Conservation (phyloP, 192 early-diverging fungal species). For the Coemansia sp. region DNA sequence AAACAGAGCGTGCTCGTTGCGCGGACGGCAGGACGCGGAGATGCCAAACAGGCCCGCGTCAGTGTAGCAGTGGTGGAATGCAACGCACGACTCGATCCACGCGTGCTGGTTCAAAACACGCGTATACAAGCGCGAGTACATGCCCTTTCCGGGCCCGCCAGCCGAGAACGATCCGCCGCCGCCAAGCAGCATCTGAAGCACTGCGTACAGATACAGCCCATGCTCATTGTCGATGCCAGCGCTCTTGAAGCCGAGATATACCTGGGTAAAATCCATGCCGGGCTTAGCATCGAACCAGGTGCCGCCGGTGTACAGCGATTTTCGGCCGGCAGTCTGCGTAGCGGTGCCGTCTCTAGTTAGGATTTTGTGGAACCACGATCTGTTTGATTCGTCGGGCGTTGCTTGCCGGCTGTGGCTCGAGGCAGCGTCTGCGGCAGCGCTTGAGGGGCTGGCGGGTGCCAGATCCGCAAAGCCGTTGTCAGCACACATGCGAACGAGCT, state of each 20-base stretch:
- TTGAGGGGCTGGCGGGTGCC: conserved; percentile 25
- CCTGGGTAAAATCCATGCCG: conserved; percentile 72
- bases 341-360: conserved; percentile 11
- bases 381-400: neutral
- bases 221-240: conserved; percentile 76
- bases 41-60: conserved; percentile 94
- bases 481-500: conserved; percentile 65
- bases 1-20: conserved; percentile 68
- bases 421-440: neutral
- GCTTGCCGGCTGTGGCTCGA: conserved; percentile 1
- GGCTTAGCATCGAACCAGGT: conserved; percentile 68
- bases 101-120: conserved; percentile 90
- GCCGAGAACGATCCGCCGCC: conserved; percentile 96
- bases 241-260: conserved; percentile 88
- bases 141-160: conserved; percentile 97
- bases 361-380: conserved; percentile 33
- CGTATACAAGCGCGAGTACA: conserved; percentile 96
- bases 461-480: conserved; percentile 73
- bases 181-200: conserved; percentile 85
- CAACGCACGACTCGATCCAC: conserved; percentile 94
- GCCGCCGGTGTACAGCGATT: conserved; percentile 81
- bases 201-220: conserved; percentile 83
- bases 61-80: conserved; percentile 87
- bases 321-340: conserved; percentile 32
- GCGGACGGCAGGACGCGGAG: conserved; percentile 77